These are phyloP conservation scores for Nectriaceae sp. DNA, from an alignment of 2,329 filamentous ascomycete species.

Conservation along the genomic window DNA sequence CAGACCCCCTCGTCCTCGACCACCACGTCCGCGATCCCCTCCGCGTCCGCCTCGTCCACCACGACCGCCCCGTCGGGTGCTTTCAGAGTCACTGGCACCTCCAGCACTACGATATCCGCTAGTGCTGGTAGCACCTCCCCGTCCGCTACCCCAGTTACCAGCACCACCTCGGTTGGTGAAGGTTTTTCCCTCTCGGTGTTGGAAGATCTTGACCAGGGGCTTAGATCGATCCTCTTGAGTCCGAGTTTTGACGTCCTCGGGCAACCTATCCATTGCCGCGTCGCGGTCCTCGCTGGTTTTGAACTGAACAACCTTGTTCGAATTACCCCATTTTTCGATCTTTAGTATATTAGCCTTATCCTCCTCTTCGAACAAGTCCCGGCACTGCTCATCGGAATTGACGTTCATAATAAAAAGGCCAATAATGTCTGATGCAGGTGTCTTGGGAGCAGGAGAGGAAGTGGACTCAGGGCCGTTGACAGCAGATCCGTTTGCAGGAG, in stretches of 20 bases:
- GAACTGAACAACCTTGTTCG: constrained; percentile 87
- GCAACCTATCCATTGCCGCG: constrained; percentile 71
- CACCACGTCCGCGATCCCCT: constrained; percentile 57
- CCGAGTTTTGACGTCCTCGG: constrained; percentile 74
- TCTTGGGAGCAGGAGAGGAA: constrained; percentile 62
- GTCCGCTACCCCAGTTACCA: constrained; percentile 67
- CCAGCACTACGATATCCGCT: constrained; percentile 84
- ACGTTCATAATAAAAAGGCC: constrained; percentile 91
- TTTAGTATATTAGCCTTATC: constrained; percentile 79
- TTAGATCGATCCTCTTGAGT: constrained; percentile 73
- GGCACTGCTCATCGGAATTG: constrained; percentile 78
- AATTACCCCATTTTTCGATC: constrained; percentile 76
- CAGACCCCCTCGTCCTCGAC: constrained; percentile 56
- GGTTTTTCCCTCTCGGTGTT: constrained; percentile 62
- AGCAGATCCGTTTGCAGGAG: constrained; percentile 54
- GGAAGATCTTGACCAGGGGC: constrained; percentile 82
- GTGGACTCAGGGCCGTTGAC: constrained; percentile 53
- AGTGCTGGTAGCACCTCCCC: constrained; percentile 58
- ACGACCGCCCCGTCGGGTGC: constrained; percentile 56
- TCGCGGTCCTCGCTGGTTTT: constrained; percentile 78
- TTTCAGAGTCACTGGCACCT: constrained; percentile 71
- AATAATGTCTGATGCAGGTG: constrained; percentile 65
- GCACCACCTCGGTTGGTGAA: constrained; percentile 64
- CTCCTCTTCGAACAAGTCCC: constrained; percentile 79
- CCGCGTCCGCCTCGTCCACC: constrained; percentile 61